Conservation (phyloP, 345 rosid genomes). For the Kandelia obovata region DNA sequence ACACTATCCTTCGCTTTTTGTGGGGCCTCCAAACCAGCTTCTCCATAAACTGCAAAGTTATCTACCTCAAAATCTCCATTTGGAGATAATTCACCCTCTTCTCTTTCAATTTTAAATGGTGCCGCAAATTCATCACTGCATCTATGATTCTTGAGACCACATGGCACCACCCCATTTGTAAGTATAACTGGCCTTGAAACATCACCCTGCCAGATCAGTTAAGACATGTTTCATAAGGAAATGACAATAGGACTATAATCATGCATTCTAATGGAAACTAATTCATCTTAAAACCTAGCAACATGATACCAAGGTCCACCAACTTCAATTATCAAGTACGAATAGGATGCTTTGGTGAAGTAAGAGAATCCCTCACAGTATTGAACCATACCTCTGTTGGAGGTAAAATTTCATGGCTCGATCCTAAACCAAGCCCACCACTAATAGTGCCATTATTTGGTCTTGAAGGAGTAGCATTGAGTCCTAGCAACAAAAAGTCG, state of each 20-base stretch:
- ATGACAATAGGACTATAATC: not conserved
- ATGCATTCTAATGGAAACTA: not conserved
- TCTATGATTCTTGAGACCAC: slow-evolving; percentile 44
- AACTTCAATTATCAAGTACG: not conserved
- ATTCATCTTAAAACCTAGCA: slow-evolving; percentile 9
- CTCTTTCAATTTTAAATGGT: slow-evolving; percentile 77
- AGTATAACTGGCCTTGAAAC: slow-evolving; percentile 39
- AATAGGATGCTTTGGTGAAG: not conserved
- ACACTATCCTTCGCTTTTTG: slow-evolving; percentile 54
- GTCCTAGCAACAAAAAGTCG: slow-evolving; percentile 46
- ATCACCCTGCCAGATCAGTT: slow-evolving; percentile 48
- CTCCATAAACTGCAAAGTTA: slow-evolving; percentile 69
- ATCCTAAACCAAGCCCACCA: slow-evolving; percentile 49
- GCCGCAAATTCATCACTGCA: slow-evolving; percentile 44
- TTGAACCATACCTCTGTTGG: slow-evolving; percentile 51
- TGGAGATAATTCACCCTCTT: slow-evolving; percentile 98
- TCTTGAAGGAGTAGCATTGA: slow-evolving; percentile 47
- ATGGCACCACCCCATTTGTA: slow-evolving; percentile 49
- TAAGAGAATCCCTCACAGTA: not conserved
- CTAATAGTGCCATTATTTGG: slow-evolving; percentile 44
- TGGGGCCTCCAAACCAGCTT: slow-evolving; percentile 48
- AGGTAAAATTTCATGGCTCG: slow-evolving; percentile 46
- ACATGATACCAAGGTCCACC: not conserved
- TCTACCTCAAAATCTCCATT: slow-evolving; percentile 79
- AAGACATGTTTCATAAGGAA: slow-evolving; percentile 17